phyloP scores from a whole-genome alignment of 1,139 yeast genomes.

The Spencermartinsiella ligniputridi region DNA sequence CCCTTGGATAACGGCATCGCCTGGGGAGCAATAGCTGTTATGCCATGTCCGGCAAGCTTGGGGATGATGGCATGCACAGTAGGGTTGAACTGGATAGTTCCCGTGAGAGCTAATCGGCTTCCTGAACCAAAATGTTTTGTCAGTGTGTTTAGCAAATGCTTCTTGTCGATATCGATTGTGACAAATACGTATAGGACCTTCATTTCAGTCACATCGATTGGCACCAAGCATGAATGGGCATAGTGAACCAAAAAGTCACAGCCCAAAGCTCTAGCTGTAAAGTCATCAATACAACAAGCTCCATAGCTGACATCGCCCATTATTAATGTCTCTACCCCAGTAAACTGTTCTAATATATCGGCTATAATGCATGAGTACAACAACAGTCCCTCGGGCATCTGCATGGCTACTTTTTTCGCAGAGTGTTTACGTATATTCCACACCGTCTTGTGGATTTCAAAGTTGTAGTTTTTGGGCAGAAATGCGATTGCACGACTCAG shows the following conservation, averaged over 20 bases:
- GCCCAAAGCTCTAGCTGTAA: conserved; percentile 84
- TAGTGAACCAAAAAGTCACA: conserved; percentile 95
- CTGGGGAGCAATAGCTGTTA: conserved; percentile 72
- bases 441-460: conserved; percentile 91
- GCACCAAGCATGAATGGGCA: conserved; percentile 96
- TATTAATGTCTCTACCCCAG: conserved; percentile 79
- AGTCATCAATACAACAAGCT: conserved; percentile 97
- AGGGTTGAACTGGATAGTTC: conserved; percentile 96
- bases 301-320: conserved; percentile 99
- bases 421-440: conserved; percentile 78
- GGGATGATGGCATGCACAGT: conserved; percentile 76
- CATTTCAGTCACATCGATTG: conserved; percentile 84
- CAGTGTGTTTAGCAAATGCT: conserved; percentile 73
- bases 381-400: conserved; percentile 95
- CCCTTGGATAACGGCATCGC: conserved; percentile 91
- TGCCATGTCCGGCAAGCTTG: conserved; percentile 37
- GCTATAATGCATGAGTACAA: conserved; percentile 82
- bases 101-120: conserved; percentile 70
- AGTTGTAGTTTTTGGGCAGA: conserved; percentile 86
- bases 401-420: conserved; percentile 82
- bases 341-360: conserved; percentile 89
- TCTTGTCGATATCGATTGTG: conserved; percentile 82
- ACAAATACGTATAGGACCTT: conserved; percentile 94
- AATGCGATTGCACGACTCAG: conserved; percentile 75
- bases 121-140: conserved; percentile 64